phyloP scores from a whole-genome alignment of 2,329 filamentous ascomycete genomes.

The Zymoseptoria pseudotritici region DNA sequence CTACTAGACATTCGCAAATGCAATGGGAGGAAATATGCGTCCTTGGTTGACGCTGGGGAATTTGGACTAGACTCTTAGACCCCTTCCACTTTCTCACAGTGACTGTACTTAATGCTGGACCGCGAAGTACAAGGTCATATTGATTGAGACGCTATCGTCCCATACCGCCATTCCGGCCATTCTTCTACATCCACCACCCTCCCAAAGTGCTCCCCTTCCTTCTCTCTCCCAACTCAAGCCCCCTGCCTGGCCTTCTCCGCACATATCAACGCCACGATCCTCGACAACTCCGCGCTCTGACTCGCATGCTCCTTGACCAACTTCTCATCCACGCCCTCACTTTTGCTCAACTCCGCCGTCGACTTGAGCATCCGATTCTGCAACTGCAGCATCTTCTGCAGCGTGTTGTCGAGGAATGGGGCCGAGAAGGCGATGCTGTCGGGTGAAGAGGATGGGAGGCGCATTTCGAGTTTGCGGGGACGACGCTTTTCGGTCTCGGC shows the following conservation, averaged over 20 bases:
- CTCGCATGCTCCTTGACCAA: slow-evolving; percentile 44
- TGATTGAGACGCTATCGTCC: no score
- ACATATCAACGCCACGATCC: slow-evolving; percentile 46
- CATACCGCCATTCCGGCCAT: background rate
- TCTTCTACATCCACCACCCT: background rate
- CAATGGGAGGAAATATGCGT: background rate
- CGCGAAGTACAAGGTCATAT: no score
- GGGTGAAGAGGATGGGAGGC: slow-evolving; percentile 32
- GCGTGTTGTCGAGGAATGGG: slow-evolving; percentile 46
- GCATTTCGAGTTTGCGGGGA: slow-evolving; percentile 45
- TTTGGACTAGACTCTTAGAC: background rate
- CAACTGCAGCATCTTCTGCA: slow-evolving; percentile 43
- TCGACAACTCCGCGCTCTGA: slow-evolving; percentile 42
- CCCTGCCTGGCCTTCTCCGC: slow-evolving; percentile 47
- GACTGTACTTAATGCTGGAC: background rate
- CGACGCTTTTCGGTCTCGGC: slow-evolving; percentile 32
- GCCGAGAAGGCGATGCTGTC: slow-evolving; percentile 44
- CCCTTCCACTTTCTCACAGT: background rate
- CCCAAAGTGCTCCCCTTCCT: background rate
- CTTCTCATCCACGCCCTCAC: slow-evolving; percentile 39
- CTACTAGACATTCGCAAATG: background rate
- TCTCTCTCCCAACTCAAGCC: slow-evolving; percentile 18
- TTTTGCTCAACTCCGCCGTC: slow-evolving; percentile 39
- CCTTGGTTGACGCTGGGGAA: background rate
- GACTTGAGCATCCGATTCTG: slow-evolving; percentile 45